These are phyloP conservation scores for Coniochaeta hoffmannii DNA, from an alignment of 2,329 filamentous ascomycete genomes.

Conservation along the genomic window DNA sequence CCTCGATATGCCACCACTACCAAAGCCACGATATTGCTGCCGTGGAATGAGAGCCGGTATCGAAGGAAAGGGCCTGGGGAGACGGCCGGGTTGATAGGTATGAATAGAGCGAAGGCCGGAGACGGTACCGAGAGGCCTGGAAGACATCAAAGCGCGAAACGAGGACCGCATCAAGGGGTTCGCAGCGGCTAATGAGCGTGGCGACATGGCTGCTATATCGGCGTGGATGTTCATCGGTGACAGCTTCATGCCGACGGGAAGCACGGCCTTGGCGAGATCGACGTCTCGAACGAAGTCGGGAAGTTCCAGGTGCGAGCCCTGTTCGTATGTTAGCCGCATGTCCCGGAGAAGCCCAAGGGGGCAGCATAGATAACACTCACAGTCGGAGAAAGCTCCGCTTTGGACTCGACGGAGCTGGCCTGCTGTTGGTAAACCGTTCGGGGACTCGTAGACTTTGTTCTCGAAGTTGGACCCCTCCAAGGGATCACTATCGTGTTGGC, in stretches of 20 bases:
- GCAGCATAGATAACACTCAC: not conserved
- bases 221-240: constrained; percentile 13
- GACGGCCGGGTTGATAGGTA: constrained; percentile 14
- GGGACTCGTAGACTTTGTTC: constrained; percentile 4
- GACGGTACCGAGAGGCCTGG: constrained; percentile 12
- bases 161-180: constrained; percentile 18
- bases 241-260: constrained; percentile 18
- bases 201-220: constrained; percentile 13
- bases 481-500: constrained; percentile 30
- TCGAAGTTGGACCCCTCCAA: constrained; percentile 18
- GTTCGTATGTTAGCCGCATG: not conserved
- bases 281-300: constrained; percentile 27
- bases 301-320: constrained; percentile 16
- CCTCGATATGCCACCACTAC: constrained; percentile 41
- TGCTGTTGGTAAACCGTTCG: not conserved
- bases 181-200: constrained; percentile 13
- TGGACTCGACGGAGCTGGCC: not conserved
- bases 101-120: constrained; percentile 16
- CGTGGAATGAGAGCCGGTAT: constrained; percentile 7
- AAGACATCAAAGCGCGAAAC: constrained; percentile 12
- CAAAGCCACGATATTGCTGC: constrained; percentile 13
- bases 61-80: constrained; percentile 9
- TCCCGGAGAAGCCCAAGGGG: not conserved
- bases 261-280: constrained; percentile 15
- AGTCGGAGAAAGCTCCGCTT: not conserved